Evolutionary conservation across 140 eudicot species (phyloP).

Genomic region (Ambrosia hybrid): DNA sequence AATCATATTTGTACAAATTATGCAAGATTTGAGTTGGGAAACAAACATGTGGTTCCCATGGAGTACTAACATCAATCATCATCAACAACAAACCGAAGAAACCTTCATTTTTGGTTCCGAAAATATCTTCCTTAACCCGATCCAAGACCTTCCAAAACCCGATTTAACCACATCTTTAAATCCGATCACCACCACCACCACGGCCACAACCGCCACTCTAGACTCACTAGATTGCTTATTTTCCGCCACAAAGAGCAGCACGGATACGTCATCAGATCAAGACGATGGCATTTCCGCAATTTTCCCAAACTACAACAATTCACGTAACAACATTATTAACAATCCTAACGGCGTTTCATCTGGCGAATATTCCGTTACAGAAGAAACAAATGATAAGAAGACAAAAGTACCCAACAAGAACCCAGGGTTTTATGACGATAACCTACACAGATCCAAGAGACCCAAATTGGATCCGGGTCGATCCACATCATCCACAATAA

Average conservation of each 20-base stretch:
- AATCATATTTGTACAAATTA: conserved; percentile 38
- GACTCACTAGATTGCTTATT: conserved; percentile 26
- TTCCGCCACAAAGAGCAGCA: conserved; percentile 24
- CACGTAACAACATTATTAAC: conserved; percentile 29
- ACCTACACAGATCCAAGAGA: conserved; percentile 35
- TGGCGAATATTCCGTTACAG: conserved; percentile 28
- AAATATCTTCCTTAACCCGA: conserved; percentile 22
- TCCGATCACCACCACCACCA: conserved; percentile 21
- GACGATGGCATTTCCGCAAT: conserved; percentile 17
- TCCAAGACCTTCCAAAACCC: too few species aligned
- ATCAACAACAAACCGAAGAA: conserved; percentile 36
- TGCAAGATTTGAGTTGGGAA: conserved; percentile 60
- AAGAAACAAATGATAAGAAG: background rate
- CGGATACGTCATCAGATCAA: conserved; percentile 19
- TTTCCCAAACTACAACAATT: conserved; percentile 43
- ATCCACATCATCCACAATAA: conserved; percentile 66
- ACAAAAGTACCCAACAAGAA: too few species aligned
- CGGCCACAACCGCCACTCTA: conserved; percentile 11
- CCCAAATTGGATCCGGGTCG: conserved; percentile 42
- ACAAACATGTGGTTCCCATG: conserved; percentile 29
- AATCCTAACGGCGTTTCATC: conserved; percentile 14
- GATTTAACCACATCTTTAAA: background rate
- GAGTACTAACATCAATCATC: conserved; percentile 33
- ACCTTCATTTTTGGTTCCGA: conserved; percentile 34
- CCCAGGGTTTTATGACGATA: too few species aligned